phyloP scores from a whole-genome alignment of 176 grass and related monocot genomes.

The Oryza meridionalis region DNA sequence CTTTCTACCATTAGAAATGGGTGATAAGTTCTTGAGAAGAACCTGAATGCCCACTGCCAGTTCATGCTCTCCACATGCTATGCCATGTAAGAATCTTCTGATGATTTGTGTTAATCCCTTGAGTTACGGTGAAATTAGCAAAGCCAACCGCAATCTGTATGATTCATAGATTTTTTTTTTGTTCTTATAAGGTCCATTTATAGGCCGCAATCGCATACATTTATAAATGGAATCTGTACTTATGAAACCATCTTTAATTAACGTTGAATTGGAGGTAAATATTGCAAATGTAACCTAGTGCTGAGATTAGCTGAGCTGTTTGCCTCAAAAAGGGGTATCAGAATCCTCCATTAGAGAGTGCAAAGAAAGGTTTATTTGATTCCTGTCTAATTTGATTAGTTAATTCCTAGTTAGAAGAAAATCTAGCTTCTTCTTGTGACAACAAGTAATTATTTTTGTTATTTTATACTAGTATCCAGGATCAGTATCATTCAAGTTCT shows the following conservation, averaged over 20 bases:
- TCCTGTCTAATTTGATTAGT: background rate
- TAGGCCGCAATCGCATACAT: background rate
- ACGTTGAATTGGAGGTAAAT: background rate
- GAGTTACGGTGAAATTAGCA: background rate
- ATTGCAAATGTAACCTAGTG: background rate
- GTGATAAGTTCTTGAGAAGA: background rate
- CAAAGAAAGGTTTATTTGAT: background rate
- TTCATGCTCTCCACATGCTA: background rate
- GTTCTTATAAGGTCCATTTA: background rate
- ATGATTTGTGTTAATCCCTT: background rate
- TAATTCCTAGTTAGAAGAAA: conserved; percentile 8
- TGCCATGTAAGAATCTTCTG: background rate
- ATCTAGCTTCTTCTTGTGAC: background rate
- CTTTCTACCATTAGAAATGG: background rate
- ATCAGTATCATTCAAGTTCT: background rate
- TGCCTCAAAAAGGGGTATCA: background rate
- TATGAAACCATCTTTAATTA: background rate
- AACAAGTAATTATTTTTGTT: background rate
- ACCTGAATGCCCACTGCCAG: background rate
- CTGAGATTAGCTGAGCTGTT: background rate
- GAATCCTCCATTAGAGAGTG: background rate
- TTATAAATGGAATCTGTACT: background rate
- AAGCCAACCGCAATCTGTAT: background rate
- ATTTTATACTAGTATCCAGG: background rate
- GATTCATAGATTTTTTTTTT: background rate